phyloP scores from a whole-genome alignment of 176 grass and related monocot species.

The Chrysopogon serrulatus region DNA sequence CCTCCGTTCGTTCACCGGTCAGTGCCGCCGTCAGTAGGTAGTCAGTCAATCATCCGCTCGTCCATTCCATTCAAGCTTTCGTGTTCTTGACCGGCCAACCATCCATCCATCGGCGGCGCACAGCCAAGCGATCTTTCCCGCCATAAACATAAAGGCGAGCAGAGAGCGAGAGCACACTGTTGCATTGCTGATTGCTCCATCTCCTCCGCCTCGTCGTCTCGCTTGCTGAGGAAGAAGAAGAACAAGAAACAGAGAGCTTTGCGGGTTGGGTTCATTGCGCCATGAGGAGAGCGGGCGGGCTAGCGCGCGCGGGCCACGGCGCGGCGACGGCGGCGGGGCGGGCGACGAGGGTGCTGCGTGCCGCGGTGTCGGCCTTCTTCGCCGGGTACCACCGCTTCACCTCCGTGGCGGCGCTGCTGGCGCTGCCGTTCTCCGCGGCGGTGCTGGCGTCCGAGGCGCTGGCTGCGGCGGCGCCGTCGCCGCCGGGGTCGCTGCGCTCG shows the following conservation, averaged over 20 bases:
- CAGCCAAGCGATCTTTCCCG: not conserved
- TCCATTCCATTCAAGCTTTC: not conserved
- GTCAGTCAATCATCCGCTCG: not conserved
- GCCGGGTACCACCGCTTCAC: conserved; percentile 69
- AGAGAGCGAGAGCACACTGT: not conserved
- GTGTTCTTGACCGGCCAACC: conserved; percentile 22
- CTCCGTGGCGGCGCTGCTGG: conserved; percentile 60
- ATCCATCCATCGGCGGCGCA: not conserved
- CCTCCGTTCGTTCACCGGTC: not conserved
- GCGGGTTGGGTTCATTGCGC: not conserved
- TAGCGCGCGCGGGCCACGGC: not conserved
- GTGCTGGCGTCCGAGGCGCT: conserved; percentile 47
- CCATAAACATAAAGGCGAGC: not conserved
- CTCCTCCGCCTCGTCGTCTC: not conserved
- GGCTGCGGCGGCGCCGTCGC: conserved; percentile 20
- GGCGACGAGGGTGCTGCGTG: conserved; percentile 50
- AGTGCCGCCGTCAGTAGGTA: conserved; percentile 8
- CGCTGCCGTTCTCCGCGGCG: conserved; percentile 52
- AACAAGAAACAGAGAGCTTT: not conserved
- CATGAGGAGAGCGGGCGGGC: conserved; percentile 15
- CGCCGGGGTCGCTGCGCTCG: conserved; percentile 8
- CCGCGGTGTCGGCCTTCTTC: conserved; percentile 54
- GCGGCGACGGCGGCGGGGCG: conserved; percentile 31
- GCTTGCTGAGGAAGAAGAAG: not conserved
- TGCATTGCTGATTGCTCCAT: conserved; percentile 22